phyloP scores from a whole-genome alignment of 1,139 yeast genomes.

The Protomyces macrosporus region DNA sequence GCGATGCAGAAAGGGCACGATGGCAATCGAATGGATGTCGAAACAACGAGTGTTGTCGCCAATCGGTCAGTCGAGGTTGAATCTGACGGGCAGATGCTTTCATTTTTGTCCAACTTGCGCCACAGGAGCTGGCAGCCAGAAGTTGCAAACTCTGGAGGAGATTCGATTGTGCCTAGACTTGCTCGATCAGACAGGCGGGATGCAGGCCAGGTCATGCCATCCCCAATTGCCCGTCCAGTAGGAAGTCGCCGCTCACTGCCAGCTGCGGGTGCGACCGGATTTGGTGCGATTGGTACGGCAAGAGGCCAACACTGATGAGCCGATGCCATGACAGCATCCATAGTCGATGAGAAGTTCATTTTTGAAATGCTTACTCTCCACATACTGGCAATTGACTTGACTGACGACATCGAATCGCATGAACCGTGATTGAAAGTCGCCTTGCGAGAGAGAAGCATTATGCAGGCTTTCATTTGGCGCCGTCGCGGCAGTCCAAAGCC shows the following conservation, averaged over 20 bases:
- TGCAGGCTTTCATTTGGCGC: too few relatives aligned
- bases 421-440: too few relatives aligned
- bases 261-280: too few relatives aligned
- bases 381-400: background rate
- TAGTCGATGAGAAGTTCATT: background rate
- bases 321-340: background rate
- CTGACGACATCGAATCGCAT: background rate
- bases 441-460: too few relatives aligned
- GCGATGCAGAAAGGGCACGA: background rate
- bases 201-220: background rate
- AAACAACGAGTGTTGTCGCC: background rate
- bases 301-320: background rate
- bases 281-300: background rate
- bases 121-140: background rate
- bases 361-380: background rate
- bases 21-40: background rate
- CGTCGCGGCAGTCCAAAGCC: too few relatives aligned
- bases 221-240: background rate
- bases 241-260: background rate
- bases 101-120: background rate
- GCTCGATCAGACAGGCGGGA: background rate
- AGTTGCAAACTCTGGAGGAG: background rate
- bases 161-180: background rate
- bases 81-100: too few relatives aligned
- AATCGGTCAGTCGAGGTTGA: background rate